Conservation (phyloP, 306 rosid species). For the Quercus alba region DNA sequence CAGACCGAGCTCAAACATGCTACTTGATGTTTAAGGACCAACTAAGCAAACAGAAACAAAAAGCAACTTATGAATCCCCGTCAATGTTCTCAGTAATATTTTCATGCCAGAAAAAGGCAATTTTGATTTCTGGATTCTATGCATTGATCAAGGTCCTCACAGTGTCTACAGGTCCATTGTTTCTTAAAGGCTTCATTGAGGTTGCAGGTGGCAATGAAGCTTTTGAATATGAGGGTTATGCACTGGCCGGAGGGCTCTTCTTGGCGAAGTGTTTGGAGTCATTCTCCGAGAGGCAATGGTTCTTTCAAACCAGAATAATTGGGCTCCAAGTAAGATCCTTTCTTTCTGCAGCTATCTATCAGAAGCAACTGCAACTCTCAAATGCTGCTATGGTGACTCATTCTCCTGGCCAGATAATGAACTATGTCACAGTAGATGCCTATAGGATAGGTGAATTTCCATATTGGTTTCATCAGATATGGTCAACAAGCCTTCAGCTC, state of each 20-base stretch:
- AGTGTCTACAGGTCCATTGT: constrained; percentile 60
- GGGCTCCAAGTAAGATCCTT: constrained; percentile 63
- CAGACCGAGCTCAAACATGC: constrained; percentile 67
- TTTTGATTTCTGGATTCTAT: constrained; percentile 63
- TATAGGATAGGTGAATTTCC: constrained; percentile 86
- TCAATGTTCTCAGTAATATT: constrained; percentile 45
- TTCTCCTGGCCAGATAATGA: constrained; percentile 79
- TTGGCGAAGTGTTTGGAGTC: constrained; percentile 55
- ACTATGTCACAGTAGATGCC: constrained; percentile 71
- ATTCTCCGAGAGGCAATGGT: constrained; percentile 74
- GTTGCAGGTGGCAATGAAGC: constrained; percentile 66
- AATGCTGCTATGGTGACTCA: constrained; percentile 52
- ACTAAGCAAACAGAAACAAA: constrained; percentile 43
- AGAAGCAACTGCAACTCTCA: constrained; percentile 53
- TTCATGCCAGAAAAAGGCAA: constrained; percentile 59
- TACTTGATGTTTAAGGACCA: constrained; percentile 50
- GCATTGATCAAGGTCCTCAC: constrained; percentile 68
- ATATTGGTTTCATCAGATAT: constrained; percentile 79
- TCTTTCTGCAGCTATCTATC: constrained; percentile 60
- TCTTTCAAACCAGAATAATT: constrained; percentile 48
- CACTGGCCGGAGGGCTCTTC: constrained; percentile 50
- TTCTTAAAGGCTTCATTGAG: constrained; percentile 64
- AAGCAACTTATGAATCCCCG: constrained; percentile 37
- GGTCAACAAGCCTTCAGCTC: constrained; percentile 79
- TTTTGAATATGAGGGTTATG: constrained; percentile 64